These are phyloP conservation scores for Lactifluus hygrophoroides DNA, from an alignment of 768 basidiomycete genomes.

Conservation along the genomic window DNA sequence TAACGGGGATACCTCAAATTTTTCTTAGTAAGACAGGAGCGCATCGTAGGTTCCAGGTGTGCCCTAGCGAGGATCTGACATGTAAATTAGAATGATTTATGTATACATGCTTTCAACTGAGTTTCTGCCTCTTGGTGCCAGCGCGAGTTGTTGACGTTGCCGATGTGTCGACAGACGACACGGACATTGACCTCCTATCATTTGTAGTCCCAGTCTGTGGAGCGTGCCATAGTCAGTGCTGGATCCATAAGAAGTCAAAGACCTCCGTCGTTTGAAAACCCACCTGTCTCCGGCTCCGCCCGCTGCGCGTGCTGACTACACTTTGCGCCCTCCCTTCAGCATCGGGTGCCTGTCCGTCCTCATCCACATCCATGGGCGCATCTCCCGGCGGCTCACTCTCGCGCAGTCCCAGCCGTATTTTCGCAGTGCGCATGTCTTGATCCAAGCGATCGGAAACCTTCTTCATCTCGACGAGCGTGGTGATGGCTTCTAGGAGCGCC, in stretches of 20 bases:
- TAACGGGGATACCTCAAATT: background rate
- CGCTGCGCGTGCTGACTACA: slow-evolving; percentile 32
- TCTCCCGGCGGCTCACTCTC: slow-evolving; percentile 35
- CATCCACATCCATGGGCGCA: slow-evolving; percentile 29
- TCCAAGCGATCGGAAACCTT: slow-evolving; percentile 79
- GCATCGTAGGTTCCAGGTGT: background rate
- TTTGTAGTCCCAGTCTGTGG: slow-evolving; percentile 18
- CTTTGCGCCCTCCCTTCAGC: slow-evolving; percentile 61
- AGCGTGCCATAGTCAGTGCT: slow-evolving; percentile 9
- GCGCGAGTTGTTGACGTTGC: slow-evolving; percentile 19
- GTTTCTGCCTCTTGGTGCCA: slow-evolving; percentile 21
- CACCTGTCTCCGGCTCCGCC: slow-evolving; percentile 53
- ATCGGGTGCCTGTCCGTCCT: slow-evolving; percentile 33
- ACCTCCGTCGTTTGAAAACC: slow-evolving; percentile 22
- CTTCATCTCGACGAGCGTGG: slow-evolving; percentile 80
- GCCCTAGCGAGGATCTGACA: background rate
- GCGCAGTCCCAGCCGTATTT: slow-evolving; percentile 48
- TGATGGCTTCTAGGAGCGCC: slow-evolving; percentile 60
- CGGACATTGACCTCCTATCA: slow-evolving; percentile 57
- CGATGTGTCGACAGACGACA: slow-evolving; percentile 64
- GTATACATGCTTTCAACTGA: slow-evolving; percentile 13
- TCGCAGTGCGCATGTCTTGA: slow-evolving; percentile 70
- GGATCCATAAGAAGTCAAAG: background rate
- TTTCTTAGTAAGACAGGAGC: background rate
- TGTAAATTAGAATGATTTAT: slow-evolving; percentile 3